A percentile compares a stretch with the other conserved stretches of the same genome.
Conservation (phyloP, 352 stramenopile genomes). For the Thraustotheca clavata region DNA sequence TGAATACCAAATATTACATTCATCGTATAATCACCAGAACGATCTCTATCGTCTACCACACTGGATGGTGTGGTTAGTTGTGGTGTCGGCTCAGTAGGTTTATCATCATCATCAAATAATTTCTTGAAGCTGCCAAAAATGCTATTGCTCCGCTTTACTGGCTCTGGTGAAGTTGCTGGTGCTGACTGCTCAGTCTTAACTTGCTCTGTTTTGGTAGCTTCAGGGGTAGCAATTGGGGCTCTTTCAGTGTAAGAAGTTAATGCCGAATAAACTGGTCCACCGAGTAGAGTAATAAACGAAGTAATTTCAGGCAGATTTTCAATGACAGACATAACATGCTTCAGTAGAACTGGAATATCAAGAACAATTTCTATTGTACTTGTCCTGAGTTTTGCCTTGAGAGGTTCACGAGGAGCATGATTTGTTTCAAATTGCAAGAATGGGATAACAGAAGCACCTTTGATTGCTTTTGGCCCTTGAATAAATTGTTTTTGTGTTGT, state of each 20-base stretch:
- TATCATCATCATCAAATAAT: not conserved
- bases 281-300: not conserved
- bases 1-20: not conserved
- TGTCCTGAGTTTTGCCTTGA: not conserved
- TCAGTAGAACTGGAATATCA: conserved; percentile 6
- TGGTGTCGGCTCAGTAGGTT: not conserved
- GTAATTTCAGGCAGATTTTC: conserved; percentile 14
- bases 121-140: not conserved
- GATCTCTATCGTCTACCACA: not conserved
- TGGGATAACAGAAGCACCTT: not conserved
- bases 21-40: not conserved
- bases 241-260: not conserved
- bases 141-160: not conserved
- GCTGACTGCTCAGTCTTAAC: not conserved
- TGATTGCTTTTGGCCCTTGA: not conserved
- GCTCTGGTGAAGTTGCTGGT: not conserved
- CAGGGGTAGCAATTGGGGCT: not conserved
- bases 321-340: not conserved
- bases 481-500: conserved; percentile 1
- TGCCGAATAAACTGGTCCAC: conserved; percentile 2
- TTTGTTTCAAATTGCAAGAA: conserved; percentile 10
- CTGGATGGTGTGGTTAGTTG: not conserved
- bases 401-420: not conserved
- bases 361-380: not conserved
- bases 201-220: not conserved